Evolutionary conservation across 352 stramenopile genomes (phyloP), one percentile per base, ranked within the genome.

Genomic region (Pilasporangium apinafurcum): DNA sequence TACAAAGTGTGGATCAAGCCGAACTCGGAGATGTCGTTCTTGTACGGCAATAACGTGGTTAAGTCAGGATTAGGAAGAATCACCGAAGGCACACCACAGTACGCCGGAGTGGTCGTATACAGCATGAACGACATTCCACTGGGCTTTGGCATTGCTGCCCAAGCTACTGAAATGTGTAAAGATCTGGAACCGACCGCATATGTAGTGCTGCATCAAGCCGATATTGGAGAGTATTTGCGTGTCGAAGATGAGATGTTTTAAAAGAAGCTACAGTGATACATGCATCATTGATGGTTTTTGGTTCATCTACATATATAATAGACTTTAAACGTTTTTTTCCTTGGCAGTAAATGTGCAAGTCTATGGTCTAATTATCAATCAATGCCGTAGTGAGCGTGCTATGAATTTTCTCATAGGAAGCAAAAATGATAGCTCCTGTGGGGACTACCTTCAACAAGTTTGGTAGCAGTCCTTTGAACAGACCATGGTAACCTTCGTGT

Each of bases 1-100:
- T 97, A 98, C 86, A 99, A 99, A 68, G 97, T 99, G 22, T 99
- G 97, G 97, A 96, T 99, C 40, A 99, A 99, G 76, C 92, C 95
- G 21, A 97, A 95, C 67, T 96, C 95, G 51, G 97, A 99, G 80
- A 99, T 99, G 96, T 96, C 83, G 12, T 99, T 99, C 74, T 67
- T 99, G 20, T 99, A 99, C 62, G 97, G 97, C 51, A 99, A 99
- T 72, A 95, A 99, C 70, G 85, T 99, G 10, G 88, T 97, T 48
- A 99, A 99, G 77, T 96, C 85, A 22, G 96, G 96, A 43, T 76
- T 99, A 24, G 96, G 87, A 22, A 78, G 95, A 36, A 99, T 99
- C 72, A 99, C 96, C 25, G 97, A 99, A 52, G 85, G 79, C 43
- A 98, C 89, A 39, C 96, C 96, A 20, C 95, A 99, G 82, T 99